Percentiles rank a stretch among this genome's conserved stretches.
Evolutionary conservation across 1,139 yeast species (phyloP).

Genomic region (Zygosaccharomyces sapae): DNA sequence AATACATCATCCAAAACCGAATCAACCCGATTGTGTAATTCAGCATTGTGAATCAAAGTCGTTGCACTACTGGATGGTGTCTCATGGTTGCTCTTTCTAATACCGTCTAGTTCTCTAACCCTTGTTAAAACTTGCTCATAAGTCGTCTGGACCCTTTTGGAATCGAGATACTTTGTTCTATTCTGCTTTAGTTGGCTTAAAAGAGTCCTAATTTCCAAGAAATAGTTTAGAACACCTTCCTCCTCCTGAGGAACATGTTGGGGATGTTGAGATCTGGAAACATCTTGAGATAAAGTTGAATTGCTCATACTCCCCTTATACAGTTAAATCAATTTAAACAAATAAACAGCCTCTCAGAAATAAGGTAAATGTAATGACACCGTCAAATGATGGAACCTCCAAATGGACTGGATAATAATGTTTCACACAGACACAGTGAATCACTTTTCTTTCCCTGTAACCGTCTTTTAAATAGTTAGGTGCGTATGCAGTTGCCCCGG

Average conservation of each 20-base stretch:
- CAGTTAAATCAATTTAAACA: no score
- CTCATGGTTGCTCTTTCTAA: slow-evolving; percentile 29
- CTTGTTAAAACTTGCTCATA: slow-evolving; percentile 51
- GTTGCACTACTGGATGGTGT: slow-evolving; percentile 22
- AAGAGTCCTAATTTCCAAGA: slow-evolving; percentile 47
- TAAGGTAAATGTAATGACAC: no score
- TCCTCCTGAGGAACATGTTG: slow-evolving; percentile 50
- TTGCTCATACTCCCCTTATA: not conserved
- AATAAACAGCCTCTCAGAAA: no score
- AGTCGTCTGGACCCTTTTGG: slow-evolving; percentile 55
- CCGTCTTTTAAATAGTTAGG: no score
- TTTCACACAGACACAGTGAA: no score
- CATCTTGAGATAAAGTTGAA: not conserved
- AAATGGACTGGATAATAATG: no score
- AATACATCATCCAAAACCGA: slow-evolving; percentile 80
- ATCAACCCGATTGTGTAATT: slow-evolving; percentile 49
- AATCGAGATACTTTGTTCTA: slow-evolving; percentile 57
- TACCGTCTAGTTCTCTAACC: slow-evolving; percentile 48
- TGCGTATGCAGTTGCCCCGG: no score
- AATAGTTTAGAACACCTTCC: slow-evolving; percentile 45
- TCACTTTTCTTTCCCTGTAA: no score
- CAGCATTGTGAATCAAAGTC: slow-evolving; percentile 31
- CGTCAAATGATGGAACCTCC: no score
- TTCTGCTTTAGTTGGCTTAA: slow-evolving; percentile 60
- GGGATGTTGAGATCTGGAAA: slow-evolving; percentile 19